phyloP scores from a whole-genome alignment of 1,284 basidiomycete genomes.

The Sanghuangporus baumii region DNA sequence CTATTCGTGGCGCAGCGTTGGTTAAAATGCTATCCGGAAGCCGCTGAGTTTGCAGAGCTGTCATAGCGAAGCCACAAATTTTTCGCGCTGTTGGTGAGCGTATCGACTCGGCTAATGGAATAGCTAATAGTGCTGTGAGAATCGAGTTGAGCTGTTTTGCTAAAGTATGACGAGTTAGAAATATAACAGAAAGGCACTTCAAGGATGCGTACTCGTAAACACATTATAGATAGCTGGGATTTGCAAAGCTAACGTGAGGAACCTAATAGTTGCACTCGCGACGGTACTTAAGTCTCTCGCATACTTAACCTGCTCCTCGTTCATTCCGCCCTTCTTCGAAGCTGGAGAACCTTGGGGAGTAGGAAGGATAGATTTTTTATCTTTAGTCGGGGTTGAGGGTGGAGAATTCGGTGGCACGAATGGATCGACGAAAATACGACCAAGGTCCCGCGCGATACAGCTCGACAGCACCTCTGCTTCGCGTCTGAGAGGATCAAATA shows the following conservation, averaged over 20 bases:
- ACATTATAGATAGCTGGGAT: conserved; percentile 50
- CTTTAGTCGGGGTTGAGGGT: conserved; percentile 10
- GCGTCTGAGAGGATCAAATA: conserved; percentile 62
- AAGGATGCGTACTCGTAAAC: conserved; percentile 50
- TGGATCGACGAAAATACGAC: conserved; percentile 56
- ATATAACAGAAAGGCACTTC: conserved; percentile 39
- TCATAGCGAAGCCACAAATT: conserved; percentile 69
- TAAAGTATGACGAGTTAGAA: conserved; percentile 5
- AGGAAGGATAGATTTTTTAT: conserved; percentile 30
- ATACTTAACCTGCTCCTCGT: conserved; percentile 67
- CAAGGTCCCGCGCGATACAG: conserved; percentile 57
- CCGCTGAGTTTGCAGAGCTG: conserved; percentile 63
- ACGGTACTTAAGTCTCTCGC: conserved; percentile 70
- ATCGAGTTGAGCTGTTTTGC: conserved; percentile 54
- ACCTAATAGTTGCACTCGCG: conserved; percentile 58
- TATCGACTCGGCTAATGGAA: conserved; percentile 58
- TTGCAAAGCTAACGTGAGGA: conserved; percentile 55
- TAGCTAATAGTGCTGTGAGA: conserved; percentile 56
- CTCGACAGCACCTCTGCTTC: conserved; percentile 43
- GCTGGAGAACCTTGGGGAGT: conserved; percentile 38
- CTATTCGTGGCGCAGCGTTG: conserved; percentile 57
- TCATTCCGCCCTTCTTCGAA: conserved; percentile 62
- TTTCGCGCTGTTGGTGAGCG: conserved; percentile 80
- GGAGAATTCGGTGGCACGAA: conserved; percentile 30
- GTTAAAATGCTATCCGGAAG: conserved; percentile 54